phyloP scores from a whole-genome alignment of 257 asterid genomes.

The Mentha longifolia region DNA sequence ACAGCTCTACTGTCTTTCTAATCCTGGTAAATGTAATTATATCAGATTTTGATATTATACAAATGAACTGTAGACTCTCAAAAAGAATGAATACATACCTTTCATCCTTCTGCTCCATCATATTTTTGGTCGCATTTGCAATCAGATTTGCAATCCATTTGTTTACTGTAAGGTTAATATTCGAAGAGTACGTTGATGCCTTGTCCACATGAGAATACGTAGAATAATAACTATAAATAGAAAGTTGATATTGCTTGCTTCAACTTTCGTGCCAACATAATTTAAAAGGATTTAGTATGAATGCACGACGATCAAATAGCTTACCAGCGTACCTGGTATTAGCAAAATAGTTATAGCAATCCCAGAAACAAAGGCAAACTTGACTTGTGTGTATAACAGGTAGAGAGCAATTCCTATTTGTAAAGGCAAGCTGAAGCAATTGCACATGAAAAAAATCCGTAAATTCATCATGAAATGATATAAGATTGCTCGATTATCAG shows the following conservation, averaged over 20 bases:
- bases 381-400: conserved; percentile 86
- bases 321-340: conserved; percentile 73
- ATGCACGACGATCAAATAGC: conserved; percentile 17
- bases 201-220: background rate
- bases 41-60: conserved; percentile 15
- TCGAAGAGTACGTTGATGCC: background rate
- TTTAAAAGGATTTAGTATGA: background rate
- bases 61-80: background rate
- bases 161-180: conserved; percentile 59
- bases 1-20: conserved; percentile 77
- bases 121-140: conserved; percentile 77
- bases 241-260: background rate
- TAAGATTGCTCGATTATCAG: background rate
- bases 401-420: conserved; percentile 93
- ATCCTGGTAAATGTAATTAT: conserved; percentile 59
- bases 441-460: conserved; percentile 29
- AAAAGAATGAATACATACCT: conserved; percentile 48
- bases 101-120: conserved; percentile 99
- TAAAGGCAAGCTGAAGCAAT: conserved; percentile 83
- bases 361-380: conserved; percentile 93
- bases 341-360: conserved; percentile 79
- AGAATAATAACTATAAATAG: background rate
- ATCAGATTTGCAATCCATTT: conserved; percentile 97
- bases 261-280: background rate
- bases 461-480: conserved; percentile 4